These are phyloP conservation scores for Thermomucor indicae-seudaticae DNA, from an alignment of 371 early-diverging fungal species.

Conservation along the genomic window DNA sequence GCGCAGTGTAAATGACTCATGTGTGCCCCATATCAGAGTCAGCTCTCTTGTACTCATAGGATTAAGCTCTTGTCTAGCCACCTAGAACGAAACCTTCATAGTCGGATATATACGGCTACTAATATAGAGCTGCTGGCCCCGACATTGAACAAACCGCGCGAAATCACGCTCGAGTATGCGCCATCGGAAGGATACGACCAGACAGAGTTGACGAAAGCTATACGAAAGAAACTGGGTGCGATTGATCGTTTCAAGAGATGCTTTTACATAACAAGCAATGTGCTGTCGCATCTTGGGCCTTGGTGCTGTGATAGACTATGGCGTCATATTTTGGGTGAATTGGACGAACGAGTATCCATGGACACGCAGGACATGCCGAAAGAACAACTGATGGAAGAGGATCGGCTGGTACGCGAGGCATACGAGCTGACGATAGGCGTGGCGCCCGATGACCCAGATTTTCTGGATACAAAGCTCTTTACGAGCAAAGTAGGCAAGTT, in stretches of 20 bases:
- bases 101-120: slow-evolving; percentile 61
- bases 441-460: slow-evolving; percentile 26
- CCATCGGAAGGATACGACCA: slow-evolving; percentile 29
- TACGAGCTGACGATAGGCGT: slow-evolving; percentile 10
- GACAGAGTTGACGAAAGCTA: slow-evolving; percentile 34
- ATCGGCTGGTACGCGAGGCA: slow-evolving; percentile 24
- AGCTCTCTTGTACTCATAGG: not conserved
- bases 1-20: slow-evolving; percentile 32
- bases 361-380: slow-evolving; percentile 13
- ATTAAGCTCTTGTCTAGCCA: slow-evolving; percentile 27
- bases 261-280: slow-evolving; percentile 25
- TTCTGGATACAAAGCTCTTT: slow-evolving; percentile 22
- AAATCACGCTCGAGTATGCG: slow-evolving; percentile 48
- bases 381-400: slow-evolving; percentile 22
- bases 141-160: slow-evolving; percentile 43
- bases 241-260: slow-evolving; percentile 33
- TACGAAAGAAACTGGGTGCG: slow-evolving; percentile 35
- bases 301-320: slow-evolving; percentile 65
- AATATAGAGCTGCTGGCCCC: slow-evolving; percentile 25
- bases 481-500: slow-evolving; percentile 61
- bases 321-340: slow-evolving; percentile 30
- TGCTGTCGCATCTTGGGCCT: slow-evolving; percentile 54
- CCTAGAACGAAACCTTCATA: slow-evolving; percentile 65
- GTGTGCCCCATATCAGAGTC: not conserved
- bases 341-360: slow-evolving; percentile 18